These are phyloP conservation scores for Phytophthora sansomeana DNA, from an alignment of 352 stramenopile species.

Conservation along the genomic window DNA sequence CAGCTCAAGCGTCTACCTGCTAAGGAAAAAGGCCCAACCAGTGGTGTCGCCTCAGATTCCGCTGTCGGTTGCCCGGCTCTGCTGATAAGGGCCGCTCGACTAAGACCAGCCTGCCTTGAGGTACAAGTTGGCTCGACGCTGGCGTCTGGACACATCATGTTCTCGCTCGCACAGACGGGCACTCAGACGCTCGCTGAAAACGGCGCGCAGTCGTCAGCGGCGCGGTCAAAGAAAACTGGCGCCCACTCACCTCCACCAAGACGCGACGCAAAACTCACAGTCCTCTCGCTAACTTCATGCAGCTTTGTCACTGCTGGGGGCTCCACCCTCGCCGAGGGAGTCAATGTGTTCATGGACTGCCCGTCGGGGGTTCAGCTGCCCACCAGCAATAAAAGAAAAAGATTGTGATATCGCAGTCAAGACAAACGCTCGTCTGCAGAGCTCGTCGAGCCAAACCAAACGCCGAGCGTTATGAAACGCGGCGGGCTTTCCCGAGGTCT, in stretches of 20 bases:
- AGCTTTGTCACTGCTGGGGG: no score
- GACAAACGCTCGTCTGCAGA: conserved; percentile 9
- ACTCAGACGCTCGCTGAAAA: background rate
- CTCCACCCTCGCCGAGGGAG: no score
- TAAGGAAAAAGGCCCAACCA: no score
- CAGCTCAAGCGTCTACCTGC: no score
- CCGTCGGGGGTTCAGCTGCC: conserved; percentile 18
- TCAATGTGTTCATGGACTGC: no score
- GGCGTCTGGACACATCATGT: conserved; percentile 42
- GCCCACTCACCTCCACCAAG: no score
- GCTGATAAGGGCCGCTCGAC: no score
- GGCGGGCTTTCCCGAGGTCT: background rate
- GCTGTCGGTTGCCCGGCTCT: no score
- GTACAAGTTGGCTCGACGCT: background rate
- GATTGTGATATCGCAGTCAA: conserved; percentile 1
- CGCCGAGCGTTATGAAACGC: conserved; percentile 25
- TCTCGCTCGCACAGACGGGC: background rate
- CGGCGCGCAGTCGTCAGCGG: background rate
- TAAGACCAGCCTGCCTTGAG: conserved; percentile 12
- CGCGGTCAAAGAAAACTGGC: background rate
- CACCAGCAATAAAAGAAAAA: conserved; percentile 1
- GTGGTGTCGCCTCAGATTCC: no score
- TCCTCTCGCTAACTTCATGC: no score
- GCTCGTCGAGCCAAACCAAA: no score
- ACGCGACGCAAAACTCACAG: no score